A percentile compares a stretch with the other conserved stretches of the same genome.
Conservation (phyloP, 495 filamentous ascomycete species). For the Xylaria telfairii region DNA sequence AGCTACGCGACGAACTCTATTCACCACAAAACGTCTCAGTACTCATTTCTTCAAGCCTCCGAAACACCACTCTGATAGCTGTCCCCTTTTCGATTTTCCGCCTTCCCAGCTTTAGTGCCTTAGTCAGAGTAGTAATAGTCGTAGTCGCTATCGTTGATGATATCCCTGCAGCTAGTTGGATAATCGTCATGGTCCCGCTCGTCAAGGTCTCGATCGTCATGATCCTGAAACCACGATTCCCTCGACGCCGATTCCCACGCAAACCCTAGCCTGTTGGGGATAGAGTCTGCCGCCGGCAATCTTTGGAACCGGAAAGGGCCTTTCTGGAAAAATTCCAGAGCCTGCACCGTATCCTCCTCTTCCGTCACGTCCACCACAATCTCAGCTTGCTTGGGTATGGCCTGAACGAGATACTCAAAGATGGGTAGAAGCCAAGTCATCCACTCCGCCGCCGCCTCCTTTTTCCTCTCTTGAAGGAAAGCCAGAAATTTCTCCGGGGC, state of each 20-base stretch:
- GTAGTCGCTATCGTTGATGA: slow-evolving; percentile 20
- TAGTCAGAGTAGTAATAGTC: slow-evolving; percentile 20
- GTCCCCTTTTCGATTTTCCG: not conserved
- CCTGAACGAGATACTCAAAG: slow-evolving; percentile 23
- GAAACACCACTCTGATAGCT: not conserved
- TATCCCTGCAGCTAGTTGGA: slow-evolving; percentile 13
- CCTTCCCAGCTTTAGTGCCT: not conserved
- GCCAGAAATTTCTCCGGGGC: not conserved
- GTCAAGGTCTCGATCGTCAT: too few species aligned
- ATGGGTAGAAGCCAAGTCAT: slow-evolving; percentile 22
- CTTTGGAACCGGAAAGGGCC: slow-evolving; percentile 20
- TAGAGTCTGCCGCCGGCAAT: slow-evolving; percentile 3
- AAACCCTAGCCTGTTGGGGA: slow-evolving; percentile 14
- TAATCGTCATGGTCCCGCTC: not conserved
- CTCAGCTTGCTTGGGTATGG: slow-evolving; percentile 4
- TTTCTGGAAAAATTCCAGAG: slow-evolving; percentile 15
- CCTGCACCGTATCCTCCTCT: slow-evolving; percentile 20
- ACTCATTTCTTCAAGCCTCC: not conserved
- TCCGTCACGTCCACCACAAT: slow-evolving; percentile 19
- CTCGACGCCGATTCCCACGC: slow-evolving; percentile 10
- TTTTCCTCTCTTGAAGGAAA: slow-evolving; percentile 11
- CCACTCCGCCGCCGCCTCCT: slow-evolving; percentile 13
- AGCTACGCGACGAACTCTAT: not conserved
- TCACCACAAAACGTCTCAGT: not conserved
- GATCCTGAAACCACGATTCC: slow-evolving; percentile 1